Evolutionary conservation across 371 early-diverging fungal genomes (phyloP), one percentile per base, ranked within the genome.

Genomic region (Nematocida minor): DNA sequence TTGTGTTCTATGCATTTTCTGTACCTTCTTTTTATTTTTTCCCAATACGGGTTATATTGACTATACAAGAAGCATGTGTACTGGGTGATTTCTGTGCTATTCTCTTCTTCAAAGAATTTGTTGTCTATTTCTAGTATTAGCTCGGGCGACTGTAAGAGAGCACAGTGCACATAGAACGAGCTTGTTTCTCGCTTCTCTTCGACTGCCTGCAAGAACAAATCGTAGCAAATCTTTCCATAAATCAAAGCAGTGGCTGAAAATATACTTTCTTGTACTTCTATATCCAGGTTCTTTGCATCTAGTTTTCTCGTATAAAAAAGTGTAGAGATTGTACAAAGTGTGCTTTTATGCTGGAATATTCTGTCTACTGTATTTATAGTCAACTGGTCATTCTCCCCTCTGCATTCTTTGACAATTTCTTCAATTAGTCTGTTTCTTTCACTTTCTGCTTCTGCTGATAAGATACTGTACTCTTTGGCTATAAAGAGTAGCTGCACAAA

Each of bases 251-350:
- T 57, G 22, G 36, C 57, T 1, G 57, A 57, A 9, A 6, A 27
- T 9, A 57, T 11, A 22, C 57, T 57, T 11, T 34, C 11, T 32
- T 57, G 29, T 38, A 57, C 16, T 16, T 57, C 34, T 31, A 38
- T 6, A 14, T 57, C 34, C 57, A 57, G 29, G 11, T 57, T 36
- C 36, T 36, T 31, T 38, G 34, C 57, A 31, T n/a, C n/a, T n/a
- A n/a, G n/a, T n/a, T n/a, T n/a, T n/a, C n/a, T n/a, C n/a, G 36
- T 57, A 34, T 57, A 57, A n/a, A 57, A 38, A 38, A 57, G 57
- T 16, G 57, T 57, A 34, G 34, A 29, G 6, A 38, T 1, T 16
- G 34, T 41, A 36, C 57, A 57, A 14, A 57, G 1, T 14, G 16
- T 32, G 16, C 34, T 57, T 38, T 1, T 16, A 2, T 57, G 22